Percentiles rank a stretch among this genome's conserved stretches.
Conservation (phyloP, 352 stramenopile species). For the Phytophthora tubulina region DNA sequence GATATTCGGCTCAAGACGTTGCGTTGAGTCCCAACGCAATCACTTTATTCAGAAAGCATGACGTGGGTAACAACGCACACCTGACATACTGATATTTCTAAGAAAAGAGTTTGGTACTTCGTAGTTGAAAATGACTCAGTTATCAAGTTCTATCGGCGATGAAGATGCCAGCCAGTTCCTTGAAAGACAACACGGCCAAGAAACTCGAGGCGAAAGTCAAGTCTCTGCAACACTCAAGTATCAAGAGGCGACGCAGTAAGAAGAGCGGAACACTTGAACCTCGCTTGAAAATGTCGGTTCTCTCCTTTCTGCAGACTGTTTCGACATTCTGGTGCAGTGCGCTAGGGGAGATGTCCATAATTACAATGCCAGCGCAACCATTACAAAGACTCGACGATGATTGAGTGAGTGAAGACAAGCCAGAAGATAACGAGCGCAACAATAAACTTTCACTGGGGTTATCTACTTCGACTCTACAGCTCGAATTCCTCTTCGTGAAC, state of each 20-base stretch:
- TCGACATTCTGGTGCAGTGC: constrained; percentile 22
- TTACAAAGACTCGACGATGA: not conserved
- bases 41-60: too few species aligned
- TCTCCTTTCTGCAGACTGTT: not conserved
- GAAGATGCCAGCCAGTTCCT: not conserved
- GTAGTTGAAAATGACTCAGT: too few species aligned
- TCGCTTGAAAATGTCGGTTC: not conserved
- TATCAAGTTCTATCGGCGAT: not conserved
- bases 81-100: too few species aligned
- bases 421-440: not conserved
- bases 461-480: constrained; percentile 16
- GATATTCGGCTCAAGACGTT: too few species aligned
- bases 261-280: not conserved
- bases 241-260: not conserved
- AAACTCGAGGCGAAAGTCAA: constrained; percentile 10
- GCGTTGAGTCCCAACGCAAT: too few species aligned
- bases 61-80: too few species aligned
- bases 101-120: too few species aligned
- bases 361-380: not conserved
- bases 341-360: not conserved
- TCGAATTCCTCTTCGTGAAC: constrained; percentile 47
- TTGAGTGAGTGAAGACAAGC: not conserved
- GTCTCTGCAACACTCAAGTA: not conserved
- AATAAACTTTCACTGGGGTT: not conserved
- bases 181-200: constrained; percentile 10